These are phyloP conservation scores for Uronychia binucleata DNA, from an alignment of 73 alveolate genomes.

Conservation along the genomic window DNA sequence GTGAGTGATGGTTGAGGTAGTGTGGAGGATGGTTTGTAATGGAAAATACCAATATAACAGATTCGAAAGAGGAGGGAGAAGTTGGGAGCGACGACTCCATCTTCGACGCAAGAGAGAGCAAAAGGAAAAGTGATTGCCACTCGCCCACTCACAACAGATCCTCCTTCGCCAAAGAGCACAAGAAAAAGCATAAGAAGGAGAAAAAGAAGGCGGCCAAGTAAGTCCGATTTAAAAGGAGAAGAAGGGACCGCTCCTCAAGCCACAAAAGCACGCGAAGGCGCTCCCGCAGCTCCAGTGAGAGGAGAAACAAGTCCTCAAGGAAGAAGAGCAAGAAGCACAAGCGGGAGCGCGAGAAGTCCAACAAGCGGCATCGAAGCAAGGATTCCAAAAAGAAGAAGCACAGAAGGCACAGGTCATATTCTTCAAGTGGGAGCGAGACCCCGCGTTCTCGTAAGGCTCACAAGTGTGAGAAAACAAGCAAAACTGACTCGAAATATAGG, in stretches of 20 bases:
- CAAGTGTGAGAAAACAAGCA: neutral
- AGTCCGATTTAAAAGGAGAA: neutral
- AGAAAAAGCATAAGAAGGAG: neutral
- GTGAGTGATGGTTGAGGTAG: neutral
- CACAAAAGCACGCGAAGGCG: neutral
- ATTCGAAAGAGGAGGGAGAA: neutral
- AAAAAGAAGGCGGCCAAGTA: neutral
- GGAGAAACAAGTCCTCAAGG: neutral
- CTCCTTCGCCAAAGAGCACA: neutral
- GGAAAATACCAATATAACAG: neutral
- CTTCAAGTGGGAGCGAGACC: neutral
- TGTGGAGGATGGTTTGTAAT: neutral
- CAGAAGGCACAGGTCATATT: neutral
- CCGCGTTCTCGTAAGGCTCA: neutral
- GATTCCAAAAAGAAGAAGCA: neutral
- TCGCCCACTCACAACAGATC: too few relatives aligned
- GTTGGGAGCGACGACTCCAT: neutral
- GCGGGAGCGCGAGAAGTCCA: too few relatives aligned
- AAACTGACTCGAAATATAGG: neutral
- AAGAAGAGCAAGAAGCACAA: neutral
- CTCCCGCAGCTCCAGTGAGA: neutral
- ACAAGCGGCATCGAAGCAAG: constrained; percentile 2
- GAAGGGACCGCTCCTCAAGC: neutral
- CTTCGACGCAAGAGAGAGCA: neutral
- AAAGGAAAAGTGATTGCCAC: too few relatives aligned